Evolutionary conservation across 1,139 yeast genomes (phyloP).

Genomic region (Geotrichum europaeum): DNA sequence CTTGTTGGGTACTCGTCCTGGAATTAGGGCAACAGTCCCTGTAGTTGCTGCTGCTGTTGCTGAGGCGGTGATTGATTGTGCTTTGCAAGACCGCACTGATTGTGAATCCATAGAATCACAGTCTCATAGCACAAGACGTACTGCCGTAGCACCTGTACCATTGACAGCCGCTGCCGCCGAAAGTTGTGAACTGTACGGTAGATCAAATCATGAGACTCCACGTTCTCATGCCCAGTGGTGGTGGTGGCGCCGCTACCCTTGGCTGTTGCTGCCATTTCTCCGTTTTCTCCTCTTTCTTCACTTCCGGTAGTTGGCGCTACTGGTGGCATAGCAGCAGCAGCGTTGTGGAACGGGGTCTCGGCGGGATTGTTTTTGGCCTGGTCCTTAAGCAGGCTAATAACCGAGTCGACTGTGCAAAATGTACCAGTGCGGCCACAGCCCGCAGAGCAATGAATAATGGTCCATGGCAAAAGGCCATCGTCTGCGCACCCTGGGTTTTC

Average conservation of each 20-base stretch:
- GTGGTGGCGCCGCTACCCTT: not conserved
- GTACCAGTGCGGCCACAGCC: constrained; percentile 94
- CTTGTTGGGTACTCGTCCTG: not conserved
- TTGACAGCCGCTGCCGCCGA: constrained; percentile 66
- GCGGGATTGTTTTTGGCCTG: constrained; percentile 9
- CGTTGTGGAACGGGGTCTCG: constrained; percentile 18
- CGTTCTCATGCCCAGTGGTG: not conserved
- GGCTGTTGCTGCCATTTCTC: not conserved
- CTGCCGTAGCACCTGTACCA: constrained; percentile 79
- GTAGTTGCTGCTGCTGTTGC: not conserved
- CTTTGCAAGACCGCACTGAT: constrained; percentile 2
- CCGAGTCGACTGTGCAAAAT: constrained; percentile 66
- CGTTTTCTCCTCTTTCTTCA: not conserved
- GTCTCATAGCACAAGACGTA: constrained; percentile 67
- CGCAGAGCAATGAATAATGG: constrained; percentile 79
- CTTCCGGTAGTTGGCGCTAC: not conserved
- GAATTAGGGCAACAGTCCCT: not conserved
- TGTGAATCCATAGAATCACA: constrained; percentile 30
- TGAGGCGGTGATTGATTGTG: not conserved
- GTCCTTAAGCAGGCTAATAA: constrained; percentile 42
- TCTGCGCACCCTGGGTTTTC: constrained; percentile 6
- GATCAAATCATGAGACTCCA: constrained; percentile 44
- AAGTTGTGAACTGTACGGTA: constrained; percentile 52
- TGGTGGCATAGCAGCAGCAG: not conserved
- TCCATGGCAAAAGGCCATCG: constrained; percentile 34